A percentile compares a stretch with the other conserved stretches of the same genome.
Conservation (phyloP, 345 rosid species). For the Eucalyptus globulus region DNA sequence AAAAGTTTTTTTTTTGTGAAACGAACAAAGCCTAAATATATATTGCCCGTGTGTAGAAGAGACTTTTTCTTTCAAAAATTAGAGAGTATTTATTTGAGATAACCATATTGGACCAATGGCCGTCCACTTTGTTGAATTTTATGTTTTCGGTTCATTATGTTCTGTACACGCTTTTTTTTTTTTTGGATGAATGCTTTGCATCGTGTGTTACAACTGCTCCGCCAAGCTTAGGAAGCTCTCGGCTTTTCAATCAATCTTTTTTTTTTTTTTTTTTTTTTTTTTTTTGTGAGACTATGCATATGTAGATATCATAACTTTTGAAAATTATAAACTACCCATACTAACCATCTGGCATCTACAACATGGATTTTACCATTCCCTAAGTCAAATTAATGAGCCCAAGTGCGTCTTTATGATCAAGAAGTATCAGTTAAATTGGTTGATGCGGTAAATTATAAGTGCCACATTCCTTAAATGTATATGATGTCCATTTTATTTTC, state of each 20-base stretch:
- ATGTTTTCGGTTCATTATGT: not conserved
- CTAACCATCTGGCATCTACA: not conserved
- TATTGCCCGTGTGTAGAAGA: not conserved
- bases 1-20: too few species aligned
- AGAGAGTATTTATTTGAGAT: not conserved
- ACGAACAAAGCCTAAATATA: not conserved
- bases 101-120: not conserved
- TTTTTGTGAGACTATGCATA: not conserved
- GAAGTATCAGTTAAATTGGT: not conserved
- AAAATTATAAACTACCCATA: not conserved
- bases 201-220: not conserved
- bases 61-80: not conserved
- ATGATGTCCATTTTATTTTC: not conserved
- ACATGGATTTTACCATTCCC: not conserved
- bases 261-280: accelerated
- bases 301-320: not conserved
- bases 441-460: not conserved
- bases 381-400: not conserved
- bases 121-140: not conserved
- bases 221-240: not conserved
- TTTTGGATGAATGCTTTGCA: not conserved
- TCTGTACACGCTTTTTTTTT: not conserved
- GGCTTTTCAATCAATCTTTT: not conserved
- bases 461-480: not conserved
- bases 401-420: not conserved